Evolutionary conservation across 1,284 basidiomycete genomes (phyloP).

Genomic region (Heliocybe sulcata): DNA sequence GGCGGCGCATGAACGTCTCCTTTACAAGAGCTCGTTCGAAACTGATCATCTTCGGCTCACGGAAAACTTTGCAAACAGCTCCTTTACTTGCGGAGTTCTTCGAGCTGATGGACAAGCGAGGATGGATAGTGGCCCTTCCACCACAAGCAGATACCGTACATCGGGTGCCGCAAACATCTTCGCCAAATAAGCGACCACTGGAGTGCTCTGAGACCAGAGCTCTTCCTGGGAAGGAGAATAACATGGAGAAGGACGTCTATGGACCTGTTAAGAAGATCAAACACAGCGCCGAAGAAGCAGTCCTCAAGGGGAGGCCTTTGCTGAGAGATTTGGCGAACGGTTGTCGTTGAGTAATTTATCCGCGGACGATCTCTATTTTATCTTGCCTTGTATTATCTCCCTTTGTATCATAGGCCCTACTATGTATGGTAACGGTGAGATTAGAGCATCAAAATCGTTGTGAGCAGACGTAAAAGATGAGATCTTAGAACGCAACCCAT

Average conservation of each 20-base stretch:
- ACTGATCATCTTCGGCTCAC: constrained; percentile 85
- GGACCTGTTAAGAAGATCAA: neutral
- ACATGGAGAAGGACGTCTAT: neutral
- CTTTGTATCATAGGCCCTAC: too few relatives aligned
- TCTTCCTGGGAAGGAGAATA: neutral
- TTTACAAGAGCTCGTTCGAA: constrained; percentile 92
- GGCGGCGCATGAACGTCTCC: constrained; percentile 93
- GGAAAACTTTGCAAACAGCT: constrained; percentile 57
- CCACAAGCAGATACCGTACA: neutral
- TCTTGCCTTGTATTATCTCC: neutral
- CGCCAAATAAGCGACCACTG: neutral
- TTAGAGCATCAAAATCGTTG: too few relatives aligned
- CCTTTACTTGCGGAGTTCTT: constrained; percentile 71
- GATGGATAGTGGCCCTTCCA: constrained; percentile 46
- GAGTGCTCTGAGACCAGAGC: neutral
- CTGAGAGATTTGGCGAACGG: neutral
- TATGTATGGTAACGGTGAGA: too few relatives aligned
- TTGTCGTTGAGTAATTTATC: neutral
- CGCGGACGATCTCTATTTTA: neutral
- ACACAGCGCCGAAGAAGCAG: neutral
- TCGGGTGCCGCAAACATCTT: too few relatives aligned
- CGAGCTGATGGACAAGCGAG: constrained; percentile 56
- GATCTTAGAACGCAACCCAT: too few relatives aligned
- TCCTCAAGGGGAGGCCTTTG: neutral
- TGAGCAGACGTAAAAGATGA: too few relatives aligned